phyloP scores from a whole-genome alignment of 129 eudicot genomes.

The Sambucus nigra region DNA sequence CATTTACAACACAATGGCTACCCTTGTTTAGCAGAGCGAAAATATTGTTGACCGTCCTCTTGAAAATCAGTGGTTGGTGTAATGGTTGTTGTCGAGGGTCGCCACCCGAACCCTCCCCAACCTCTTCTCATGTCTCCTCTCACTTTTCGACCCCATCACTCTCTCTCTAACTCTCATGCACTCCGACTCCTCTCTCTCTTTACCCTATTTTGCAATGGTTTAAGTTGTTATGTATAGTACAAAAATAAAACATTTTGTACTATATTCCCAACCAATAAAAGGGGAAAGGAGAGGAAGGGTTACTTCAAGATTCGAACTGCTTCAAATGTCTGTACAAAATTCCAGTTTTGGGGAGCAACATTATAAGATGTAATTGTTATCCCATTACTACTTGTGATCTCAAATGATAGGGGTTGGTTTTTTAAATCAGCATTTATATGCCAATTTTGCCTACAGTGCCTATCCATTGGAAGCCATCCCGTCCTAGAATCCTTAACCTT shows the following conservation, averaged over 20 bases:
- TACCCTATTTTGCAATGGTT: too few relatives aligned
- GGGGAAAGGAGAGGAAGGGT: neutral
- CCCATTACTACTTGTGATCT: slow-evolving; percentile 69
- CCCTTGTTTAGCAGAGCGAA: too few relatives aligned
- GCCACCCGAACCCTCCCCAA: slow-evolving; percentile 42
- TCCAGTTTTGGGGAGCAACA: slow-evolving; percentile 81
- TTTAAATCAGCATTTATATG: slow-evolving; percentile 72
- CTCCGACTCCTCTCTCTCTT: slow-evolving; percentile 74
- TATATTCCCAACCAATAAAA: neutral
- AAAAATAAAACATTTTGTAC: too few relatives aligned
- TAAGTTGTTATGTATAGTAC: too few relatives aligned
- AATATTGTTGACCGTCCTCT: neutral
- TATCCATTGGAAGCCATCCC: slow-evolving; percentile 94
- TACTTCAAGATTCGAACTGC: slow-evolving; percentile 48
- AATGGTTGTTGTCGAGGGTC: slow-evolving; percentile 40
- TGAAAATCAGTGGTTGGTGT: neutral
- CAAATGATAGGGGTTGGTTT: slow-evolving; percentile 80
- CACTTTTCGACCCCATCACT: slow-evolving; percentile 43
- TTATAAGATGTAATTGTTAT: slow-evolving; percentile 53
- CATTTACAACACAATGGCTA: too few relatives aligned
- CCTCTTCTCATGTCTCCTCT: slow-evolving; percentile 31
- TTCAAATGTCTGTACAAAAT: slow-evolving; percentile 69
- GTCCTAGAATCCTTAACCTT: slow-evolving; percentile 88
- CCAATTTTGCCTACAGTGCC: slow-evolving; percentile 96
- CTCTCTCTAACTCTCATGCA: slow-evolving; percentile 57